phyloP scores from a whole-genome alignment of 768 basidiomycete genomes.

The Kwoniella heveanensis region DNA sequence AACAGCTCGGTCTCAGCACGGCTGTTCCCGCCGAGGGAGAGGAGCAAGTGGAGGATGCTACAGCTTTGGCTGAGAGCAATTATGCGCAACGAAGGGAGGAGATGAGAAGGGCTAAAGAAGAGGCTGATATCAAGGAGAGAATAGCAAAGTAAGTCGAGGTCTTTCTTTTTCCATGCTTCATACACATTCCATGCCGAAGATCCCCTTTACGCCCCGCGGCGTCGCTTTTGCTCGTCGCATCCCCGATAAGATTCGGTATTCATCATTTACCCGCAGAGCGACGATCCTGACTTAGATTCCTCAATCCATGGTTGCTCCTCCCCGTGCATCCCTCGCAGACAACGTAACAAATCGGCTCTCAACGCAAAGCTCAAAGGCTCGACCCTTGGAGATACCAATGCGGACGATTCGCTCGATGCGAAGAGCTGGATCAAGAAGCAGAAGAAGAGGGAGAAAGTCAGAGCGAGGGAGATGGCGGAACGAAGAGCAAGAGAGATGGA shows the following conservation, averaged over 20 bases:
- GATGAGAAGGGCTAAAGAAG: slow-evolving; percentile 62
- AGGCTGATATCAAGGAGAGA: slow-evolving; percentile 50
- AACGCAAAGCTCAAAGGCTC: slow-evolving; percentile 86
- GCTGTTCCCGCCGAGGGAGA: slow-evolving; percentile 68
- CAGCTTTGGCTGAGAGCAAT: slow-evolving; percentile 83
- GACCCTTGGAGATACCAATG: slow-evolving; percentile 74
- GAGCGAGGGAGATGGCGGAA: slow-evolving; percentile 81
- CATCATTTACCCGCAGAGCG: slow-evolving; percentile 19
- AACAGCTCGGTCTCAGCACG: slow-evolving; percentile 89
- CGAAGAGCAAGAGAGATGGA: slow-evolving; percentile 81
- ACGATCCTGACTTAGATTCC: slow-evolving; percentile 3
- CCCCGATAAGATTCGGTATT: slow-evolving; percentile 19
- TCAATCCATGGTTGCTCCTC: no score
- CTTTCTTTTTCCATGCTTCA: slow-evolving; percentile 24
- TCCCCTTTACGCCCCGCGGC: no score
- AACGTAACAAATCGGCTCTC: slow-evolving; percentile 90
- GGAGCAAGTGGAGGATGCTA: slow-evolving; percentile 56
- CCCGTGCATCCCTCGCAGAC: no score
- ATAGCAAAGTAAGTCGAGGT: slow-evolving; percentile 73
- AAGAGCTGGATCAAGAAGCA: slow-evolving; percentile 86
- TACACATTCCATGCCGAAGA: no score
- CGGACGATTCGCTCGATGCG: slow-evolving; percentile 64
- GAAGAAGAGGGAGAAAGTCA: slow-evolving; percentile 66
- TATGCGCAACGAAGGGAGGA: slow-evolving; percentile 72
- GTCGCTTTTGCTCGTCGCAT: no score